These are phyloP conservation scores for Leccinum disarticulatum DNA, from an alignment of 768 basidiomycete genomes.

Conservation along the genomic window DNA sequence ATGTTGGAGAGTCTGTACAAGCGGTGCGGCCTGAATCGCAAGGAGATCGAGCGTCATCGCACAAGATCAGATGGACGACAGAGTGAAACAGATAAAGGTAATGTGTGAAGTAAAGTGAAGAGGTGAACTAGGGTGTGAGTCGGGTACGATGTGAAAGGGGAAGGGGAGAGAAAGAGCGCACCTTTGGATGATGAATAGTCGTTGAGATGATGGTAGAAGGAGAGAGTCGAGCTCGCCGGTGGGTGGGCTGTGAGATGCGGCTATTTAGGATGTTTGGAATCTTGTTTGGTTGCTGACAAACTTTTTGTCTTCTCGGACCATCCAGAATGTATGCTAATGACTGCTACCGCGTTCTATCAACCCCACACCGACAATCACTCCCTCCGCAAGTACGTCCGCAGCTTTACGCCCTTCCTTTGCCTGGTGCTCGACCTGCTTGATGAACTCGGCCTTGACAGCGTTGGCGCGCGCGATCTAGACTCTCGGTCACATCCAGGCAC, in stretches of 20 bases:
- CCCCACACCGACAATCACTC: constrained; percentile 73
- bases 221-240: constrained; percentile 19
- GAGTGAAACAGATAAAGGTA: background rate
- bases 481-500: background rate
- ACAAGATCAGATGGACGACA: constrained; percentile 31
- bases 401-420: constrained; percentile 70
- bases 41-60: constrained; percentile 38
- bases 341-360: constrained; percentile 55
- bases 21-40: constrained; percentile 16
- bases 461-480: constrained; percentile 63
- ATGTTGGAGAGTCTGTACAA: constrained; percentile 17
- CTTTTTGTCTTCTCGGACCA: constrained; percentile 8
- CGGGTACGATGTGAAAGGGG: background rate
- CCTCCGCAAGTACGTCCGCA: constrained; percentile 69
- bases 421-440: constrained; percentile 62
- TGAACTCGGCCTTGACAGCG: constrained; percentile 67
- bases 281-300: constrained; percentile 41
- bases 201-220: constrained; percentile 29
- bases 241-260: constrained; percentile 12
- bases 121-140: background rate
- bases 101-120: background rate
- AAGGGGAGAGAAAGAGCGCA: background rate
- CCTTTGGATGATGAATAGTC: constrained; percentile 6
- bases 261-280: constrained; percentile 39
- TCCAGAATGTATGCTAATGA: background rate